A percentile compares a stretch with the other conserved stretches of the same genome.
These are phyloP conservation scores for Curvularia sp. DNA, from an alignment of 2,329 filamentous ascomycete genomes.

Conservation along the genomic window DNA sequence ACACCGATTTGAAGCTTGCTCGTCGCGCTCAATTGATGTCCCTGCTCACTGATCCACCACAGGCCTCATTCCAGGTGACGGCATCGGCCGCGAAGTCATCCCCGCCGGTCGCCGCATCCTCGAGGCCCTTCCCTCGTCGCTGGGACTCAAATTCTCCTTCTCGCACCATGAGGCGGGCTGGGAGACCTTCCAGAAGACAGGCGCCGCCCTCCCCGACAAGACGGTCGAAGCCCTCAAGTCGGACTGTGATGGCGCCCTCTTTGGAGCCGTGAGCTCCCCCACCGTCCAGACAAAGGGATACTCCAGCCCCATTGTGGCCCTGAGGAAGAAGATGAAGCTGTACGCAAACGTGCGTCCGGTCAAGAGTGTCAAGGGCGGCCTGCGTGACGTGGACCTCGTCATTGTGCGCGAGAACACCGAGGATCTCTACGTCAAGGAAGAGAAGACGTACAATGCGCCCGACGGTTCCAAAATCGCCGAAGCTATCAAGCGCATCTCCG, in stretches of 20 bases:
- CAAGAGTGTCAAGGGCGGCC: slow-evolving; percentile 75
- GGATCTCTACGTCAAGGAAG: slow-evolving; percentile 97
- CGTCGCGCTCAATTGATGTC: slow-evolving; percentile 9
- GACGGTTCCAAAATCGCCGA: slow-evolving; percentile 85
- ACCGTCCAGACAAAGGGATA: slow-evolving; percentile 91
- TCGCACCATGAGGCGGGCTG: slow-evolving; percentile 92
- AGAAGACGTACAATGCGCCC: slow-evolving; percentile 78
- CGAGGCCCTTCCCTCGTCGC: slow-evolving; percentile 89
- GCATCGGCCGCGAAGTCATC: slow-evolving; percentile 98
- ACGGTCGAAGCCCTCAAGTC: slow-evolving; percentile 88
- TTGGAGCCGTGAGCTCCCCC: slow-evolving; percentile 92
- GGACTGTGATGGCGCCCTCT: slow-evolving; percentile 94
- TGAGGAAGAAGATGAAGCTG: slow-evolving; percentile 92
- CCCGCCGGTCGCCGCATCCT: slow-evolving; percentile 89
- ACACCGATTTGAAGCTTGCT: neutral
- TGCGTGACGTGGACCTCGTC: slow-evolving; percentile 84
- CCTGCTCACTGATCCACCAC: neutral
- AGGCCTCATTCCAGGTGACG: slow-evolving; percentile 97
- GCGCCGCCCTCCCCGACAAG: slow-evolving; percentile 84
- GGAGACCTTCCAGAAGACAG: slow-evolving; percentile 89
- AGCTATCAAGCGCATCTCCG: slow-evolving; percentile 95
- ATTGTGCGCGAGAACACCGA: slow-evolving; percentile 99
- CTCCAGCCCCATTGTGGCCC: slow-evolving; percentile 93
- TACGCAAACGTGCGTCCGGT: slow-evolving; percentile 98
- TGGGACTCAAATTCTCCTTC: slow-evolving; percentile 93